A percentile compares a stretch with the other conserved stretches of the same genome.
phyloP scores from a whole-genome alignment of 2,329 filamentous ascomycete genomes.

The Colletotrichum sp. region DNA sequence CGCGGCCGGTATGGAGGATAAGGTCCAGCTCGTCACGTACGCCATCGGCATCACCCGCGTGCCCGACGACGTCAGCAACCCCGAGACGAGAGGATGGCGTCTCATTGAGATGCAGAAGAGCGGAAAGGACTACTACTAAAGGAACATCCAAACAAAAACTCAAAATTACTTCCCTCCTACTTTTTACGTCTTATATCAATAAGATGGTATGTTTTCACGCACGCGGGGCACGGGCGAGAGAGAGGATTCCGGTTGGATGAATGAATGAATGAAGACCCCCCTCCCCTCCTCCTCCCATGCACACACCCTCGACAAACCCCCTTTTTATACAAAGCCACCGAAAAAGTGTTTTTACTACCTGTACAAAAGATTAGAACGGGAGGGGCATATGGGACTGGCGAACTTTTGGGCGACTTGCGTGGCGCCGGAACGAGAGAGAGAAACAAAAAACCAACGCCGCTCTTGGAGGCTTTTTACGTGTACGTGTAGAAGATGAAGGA shows the following conservation, averaged over 20 bases:
- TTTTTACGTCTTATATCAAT: background rate
- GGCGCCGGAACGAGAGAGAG: background rate
- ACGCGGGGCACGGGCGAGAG: background rate
- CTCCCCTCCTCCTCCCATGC: background rate
- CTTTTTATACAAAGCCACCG: background rate
- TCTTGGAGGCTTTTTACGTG: slow-evolving; percentile 15
- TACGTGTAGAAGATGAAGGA: slow-evolving; percentile 14
- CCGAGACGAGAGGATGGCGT: slow-evolving; percentile 95
- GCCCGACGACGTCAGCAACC: slow-evolving; percentile 94
- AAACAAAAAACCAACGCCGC: slow-evolving; percentile 14
- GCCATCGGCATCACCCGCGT: slow-evolving; percentile 95
- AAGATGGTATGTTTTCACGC: background rate
- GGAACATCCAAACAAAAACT: background rate
- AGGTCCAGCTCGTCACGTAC: slow-evolving; percentile 97
- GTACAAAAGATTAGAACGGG: slow-evolving; percentile 20
- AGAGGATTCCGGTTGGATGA: background rate
- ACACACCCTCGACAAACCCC: background rate
- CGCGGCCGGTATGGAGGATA: slow-evolving; percentile 97
- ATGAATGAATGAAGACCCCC: background rate
- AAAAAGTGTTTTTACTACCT: slow-evolving; percentile 23
- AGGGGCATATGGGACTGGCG: slow-evolving; percentile 16
- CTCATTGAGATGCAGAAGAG: slow-evolving; percentile 99
- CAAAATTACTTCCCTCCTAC: background rate
- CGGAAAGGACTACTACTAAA: slow-evolving; percentile 80
- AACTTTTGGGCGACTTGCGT: slow-evolving; percentile 2